A percentile compares a stretch with the other conserved stretches of the same genome.
Evolutionary conservation across 2,329 filamentous ascomycete species (phyloP).

Genomic region (Neurospora crassa): DNA sequence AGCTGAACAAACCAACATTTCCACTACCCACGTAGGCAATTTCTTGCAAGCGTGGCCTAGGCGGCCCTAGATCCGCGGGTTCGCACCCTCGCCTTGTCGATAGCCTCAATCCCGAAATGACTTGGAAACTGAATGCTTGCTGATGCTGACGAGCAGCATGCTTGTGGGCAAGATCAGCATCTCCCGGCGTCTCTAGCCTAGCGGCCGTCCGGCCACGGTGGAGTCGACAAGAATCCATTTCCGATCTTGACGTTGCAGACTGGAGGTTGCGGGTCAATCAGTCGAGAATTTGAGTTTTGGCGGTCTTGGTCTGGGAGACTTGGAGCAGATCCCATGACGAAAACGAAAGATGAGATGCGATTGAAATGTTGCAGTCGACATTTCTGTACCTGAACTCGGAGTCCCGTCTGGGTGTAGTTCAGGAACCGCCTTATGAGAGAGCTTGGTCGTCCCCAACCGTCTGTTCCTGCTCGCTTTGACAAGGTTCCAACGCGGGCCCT

Average conservation of each 20-base stretch:
- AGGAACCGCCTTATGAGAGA: background rate
- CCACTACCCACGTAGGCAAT: background rate
- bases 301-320: background rate
- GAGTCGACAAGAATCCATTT: background rate
- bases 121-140: background rate
- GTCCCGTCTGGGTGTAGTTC: background rate
- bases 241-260: background rate
- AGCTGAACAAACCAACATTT: background rate
- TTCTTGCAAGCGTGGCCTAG: background rate
- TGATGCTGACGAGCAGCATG: background rate
- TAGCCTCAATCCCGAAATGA: background rate
- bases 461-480: background rate
- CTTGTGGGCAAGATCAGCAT: background rate
- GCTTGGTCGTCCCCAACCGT: background rate
- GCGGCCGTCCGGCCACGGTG: background rate
- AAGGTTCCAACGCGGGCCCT: background rate
- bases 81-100: background rate
- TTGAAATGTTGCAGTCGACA: background rate
- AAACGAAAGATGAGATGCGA: background rate
- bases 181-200: background rate
- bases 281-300: background rate
- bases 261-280: background rate
- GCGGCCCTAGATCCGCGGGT: background rate
- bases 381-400: background rate
- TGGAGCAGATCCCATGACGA: background rate